Conservation (phyloP, 1,139 yeast genomes). For the Candida buenavistaensis region DNA sequence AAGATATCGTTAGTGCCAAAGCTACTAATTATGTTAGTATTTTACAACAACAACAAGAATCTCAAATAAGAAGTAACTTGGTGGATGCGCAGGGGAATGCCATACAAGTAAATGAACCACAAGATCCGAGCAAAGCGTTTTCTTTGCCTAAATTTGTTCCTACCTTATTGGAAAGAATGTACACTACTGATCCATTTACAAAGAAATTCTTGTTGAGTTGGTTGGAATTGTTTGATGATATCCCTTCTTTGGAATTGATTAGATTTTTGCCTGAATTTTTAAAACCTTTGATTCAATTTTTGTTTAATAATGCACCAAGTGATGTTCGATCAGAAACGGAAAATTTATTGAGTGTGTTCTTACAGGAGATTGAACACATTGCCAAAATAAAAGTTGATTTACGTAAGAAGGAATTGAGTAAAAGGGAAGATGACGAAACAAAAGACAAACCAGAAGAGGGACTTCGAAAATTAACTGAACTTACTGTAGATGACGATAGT, state of each 20-base stretch:
- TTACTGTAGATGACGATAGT: slow-evolving; percentile 8
- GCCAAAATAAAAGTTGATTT: slow-evolving; percentile 62
- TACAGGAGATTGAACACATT: slow-evolving; percentile 78
- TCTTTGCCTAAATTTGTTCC: slow-evolving; percentile 89
- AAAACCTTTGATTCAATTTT: slow-evolving; percentile 78
- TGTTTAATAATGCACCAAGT: slow-evolving; percentile 75
- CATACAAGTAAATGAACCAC: slow-evolving; percentile 60
- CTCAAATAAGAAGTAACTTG: slow-evolving; percentile 44
- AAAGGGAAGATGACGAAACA: slow-evolving; percentile 13
- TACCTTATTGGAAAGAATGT: slow-evolving; percentile 82
- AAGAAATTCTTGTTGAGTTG: slow-evolving; percentile 90
- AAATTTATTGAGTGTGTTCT: slow-evolving; percentile 68
- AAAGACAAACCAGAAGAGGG: slow-evolving; percentile 3
- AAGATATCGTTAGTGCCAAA: slow-evolving; percentile 94
- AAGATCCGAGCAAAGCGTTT: slow-evolving; percentile 73
- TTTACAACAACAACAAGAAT: slow-evolving; percentile 54
- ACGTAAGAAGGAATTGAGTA: slow-evolving; percentile 33
- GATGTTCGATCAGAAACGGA: slow-evolving; percentile 90
- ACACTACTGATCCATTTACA: slow-evolving; percentile 90
- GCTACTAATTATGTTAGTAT: slow-evolving; percentile 90
- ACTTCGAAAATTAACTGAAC: slow-evolving; percentile 5
- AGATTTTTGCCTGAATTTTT: slow-evolving; percentile 87
- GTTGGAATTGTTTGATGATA: slow-evolving; percentile 86
- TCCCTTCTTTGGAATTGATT: slow-evolving; percentile 87
- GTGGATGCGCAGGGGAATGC: slow-evolving; percentile 53